Evolutionary conservation across 495 filamentous ascomycete genomes (phyloP), one percentile per base, ranked within the genome.

Genomic region (Chlorociboria aeruginascens): DNA sequence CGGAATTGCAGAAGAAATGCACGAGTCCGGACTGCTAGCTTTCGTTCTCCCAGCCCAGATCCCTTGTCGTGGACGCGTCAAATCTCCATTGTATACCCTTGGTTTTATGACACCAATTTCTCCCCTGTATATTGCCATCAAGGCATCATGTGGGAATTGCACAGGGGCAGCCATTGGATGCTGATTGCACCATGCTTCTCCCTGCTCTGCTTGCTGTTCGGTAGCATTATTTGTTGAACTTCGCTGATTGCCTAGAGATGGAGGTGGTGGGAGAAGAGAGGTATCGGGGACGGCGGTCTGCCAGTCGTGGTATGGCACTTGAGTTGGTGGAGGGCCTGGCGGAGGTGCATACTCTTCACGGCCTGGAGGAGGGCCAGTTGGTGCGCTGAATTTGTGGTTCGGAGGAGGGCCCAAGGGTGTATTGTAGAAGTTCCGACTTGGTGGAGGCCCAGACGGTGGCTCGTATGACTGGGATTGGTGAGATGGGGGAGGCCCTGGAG

Each of bases 181-280:
- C 8, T 61, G 48, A 30, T 61, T 46, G 59, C 83, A 89, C 75
- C 85, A 97, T 13, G 65, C 61, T 59, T 84, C 78, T 39, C 83
- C 90, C 7, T 77, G 76, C 16, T 86, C 74, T 53, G 83, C 82
- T 50, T 89, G 79, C 30, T 68, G 67, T 32, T 65, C 66, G 11
- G 77, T 77, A 6, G 89, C 83, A 67, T 95, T 95, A 51, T 79
- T 82, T 1, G 82, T 73, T 3, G 76, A 76, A 13, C 85, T 90
- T 35, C 53, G 60, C 39, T 82, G 74, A 56, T 81, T 77, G 33
- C 79, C 76, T 50, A 89, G 65, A 38, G 72, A 66, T 2, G 90
- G 89, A 0, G 90, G 87, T 1, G 90, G 90, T 0, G 88, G 88
- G 42, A 95, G 81, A 32, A 80, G 72, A 1, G 86, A 66, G 25